Evolutionary conservation across 768 basidiomycete species (phyloP).

Genomic region (Tylopilus felleus): DNA sequence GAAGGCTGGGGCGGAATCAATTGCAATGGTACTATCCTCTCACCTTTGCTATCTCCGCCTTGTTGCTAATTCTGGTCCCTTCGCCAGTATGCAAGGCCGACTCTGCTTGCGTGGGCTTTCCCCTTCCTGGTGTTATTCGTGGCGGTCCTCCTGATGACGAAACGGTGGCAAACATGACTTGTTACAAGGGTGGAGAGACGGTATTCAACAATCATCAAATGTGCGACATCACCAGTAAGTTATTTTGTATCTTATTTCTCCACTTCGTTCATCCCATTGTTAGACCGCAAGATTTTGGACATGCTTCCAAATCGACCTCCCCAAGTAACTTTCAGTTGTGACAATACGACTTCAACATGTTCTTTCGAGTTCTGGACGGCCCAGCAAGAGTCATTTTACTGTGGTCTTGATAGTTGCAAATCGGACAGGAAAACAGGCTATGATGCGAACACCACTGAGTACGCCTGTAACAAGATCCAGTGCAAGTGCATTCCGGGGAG

Average conservation of each 20-base stretch:
- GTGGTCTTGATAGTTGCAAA: slow-evolving; percentile 71
- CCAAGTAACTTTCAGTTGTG: slow-evolving; percentile 95
- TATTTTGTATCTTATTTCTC: background rate
- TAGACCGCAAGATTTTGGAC: slow-evolving; percentile 94
- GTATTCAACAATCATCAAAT: slow-evolving; percentile 97
- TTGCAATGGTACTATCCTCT: slow-evolving; percentile 75
- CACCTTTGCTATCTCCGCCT: background rate
- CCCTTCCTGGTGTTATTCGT: slow-evolving; percentile 47
- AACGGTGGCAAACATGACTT: slow-evolving; percentile 70
- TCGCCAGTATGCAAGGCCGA: slow-evolving; percentile 82
- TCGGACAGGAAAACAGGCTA: slow-evolving; percentile 48
- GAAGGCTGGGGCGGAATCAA: slow-evolving; percentile 97
- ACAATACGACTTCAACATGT: slow-evolving; percentile 58
- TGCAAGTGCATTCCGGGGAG: slow-evolving; percentile 92
- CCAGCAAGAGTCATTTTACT: slow-evolving; percentile 93
- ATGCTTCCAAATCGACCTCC: slow-evolving; percentile 86
- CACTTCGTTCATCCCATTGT: background rate
- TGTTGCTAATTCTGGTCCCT: background rate
- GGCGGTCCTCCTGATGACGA: slow-evolving; percentile 42
- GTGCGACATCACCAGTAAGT: slow-evolving; percentile 96
- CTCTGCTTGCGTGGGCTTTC: slow-evolving; percentile 75
- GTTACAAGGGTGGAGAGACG: slow-evolving; percentile 89
- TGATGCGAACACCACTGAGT: slow-evolving; percentile 68
- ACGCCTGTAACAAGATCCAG: slow-evolving; percentile 78
- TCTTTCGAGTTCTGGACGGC: slow-evolving; percentile 99